phyloP scores from a whole-genome alignment of 1,284 basidiomycete genomes.

The Neolentinus lepideus region DNA sequence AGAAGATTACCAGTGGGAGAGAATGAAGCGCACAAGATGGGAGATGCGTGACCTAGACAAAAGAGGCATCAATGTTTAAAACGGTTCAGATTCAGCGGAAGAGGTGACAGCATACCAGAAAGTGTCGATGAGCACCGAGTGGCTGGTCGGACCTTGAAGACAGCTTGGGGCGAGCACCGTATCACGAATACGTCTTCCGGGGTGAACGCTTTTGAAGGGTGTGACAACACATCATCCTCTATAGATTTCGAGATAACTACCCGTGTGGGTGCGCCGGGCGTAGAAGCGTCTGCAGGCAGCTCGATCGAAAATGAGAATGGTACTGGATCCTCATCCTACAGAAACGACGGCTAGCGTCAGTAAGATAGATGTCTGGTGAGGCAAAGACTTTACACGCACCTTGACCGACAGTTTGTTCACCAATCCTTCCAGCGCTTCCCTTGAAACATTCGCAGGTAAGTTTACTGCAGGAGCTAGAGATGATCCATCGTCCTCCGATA shows the following conservation, averaged over 20 bases:
- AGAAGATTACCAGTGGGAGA: conserved; percentile 89
- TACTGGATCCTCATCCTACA: conserved; percentile 77
- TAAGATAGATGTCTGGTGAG: conserved; percentile 3
- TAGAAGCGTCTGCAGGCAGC: conserved; percentile 48
- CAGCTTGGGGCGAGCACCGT: conserved; percentile 47
- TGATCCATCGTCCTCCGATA: conserved; percentile 78
- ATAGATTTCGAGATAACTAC: neutral
- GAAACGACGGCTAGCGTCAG: neutral
- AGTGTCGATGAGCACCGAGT: no score
- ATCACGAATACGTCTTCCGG: conserved; percentile 85
- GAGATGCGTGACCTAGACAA: conserved; percentile 89
- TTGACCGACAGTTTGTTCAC: conserved; percentile 79
- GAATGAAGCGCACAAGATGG: conserved; percentile 93
- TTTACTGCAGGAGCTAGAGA: conserved; percentile 82
- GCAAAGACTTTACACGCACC: conserved; percentile 31
- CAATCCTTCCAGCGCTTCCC: conserved; percentile 78
- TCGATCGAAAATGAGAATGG: conserved; percentile 86
- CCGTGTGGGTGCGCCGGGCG: conserved; percentile 45
- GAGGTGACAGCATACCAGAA: no score
- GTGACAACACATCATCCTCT: conserved; percentile 66
- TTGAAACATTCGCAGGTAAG: conserved; percentile 80
- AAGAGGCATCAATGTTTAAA: conserved; percentile 83
- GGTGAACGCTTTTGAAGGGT: conserved; percentile 66
- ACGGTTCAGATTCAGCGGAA: conserved; percentile 60
- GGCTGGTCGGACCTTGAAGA: neutral